Evolutionary conservation across 805 yeast genomes (phyloP).

Genomic region (Candida ipomoeae): DNA sequence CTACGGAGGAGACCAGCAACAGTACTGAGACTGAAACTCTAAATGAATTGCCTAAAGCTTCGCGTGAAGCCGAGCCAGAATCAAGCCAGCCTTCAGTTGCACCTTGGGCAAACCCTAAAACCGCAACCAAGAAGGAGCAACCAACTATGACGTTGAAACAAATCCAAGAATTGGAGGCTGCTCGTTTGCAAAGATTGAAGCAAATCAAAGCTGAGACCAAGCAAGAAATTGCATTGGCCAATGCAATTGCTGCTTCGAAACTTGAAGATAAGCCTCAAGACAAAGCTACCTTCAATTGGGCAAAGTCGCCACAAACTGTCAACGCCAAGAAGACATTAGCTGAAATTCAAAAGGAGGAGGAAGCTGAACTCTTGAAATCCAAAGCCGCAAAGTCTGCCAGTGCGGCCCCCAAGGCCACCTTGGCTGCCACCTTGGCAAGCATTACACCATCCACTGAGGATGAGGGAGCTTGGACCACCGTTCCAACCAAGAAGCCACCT

Average conservation of each 20-base stretch:
- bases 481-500: conserved; percentile 33
- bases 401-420: conserved; percentile 28
- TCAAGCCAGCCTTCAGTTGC: conserved; percentile 29
- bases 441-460: conserved; percentile 24
- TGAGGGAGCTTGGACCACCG: conserved; percentile 40
- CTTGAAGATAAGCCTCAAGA: conserved; percentile 23
- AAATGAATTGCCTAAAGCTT: background rate
- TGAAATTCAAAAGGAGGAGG: conserved; percentile 61
- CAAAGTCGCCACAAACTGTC: conserved; percentile 18
- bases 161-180: conserved; percentile 49
- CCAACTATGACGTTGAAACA: conserved; percentile 48
- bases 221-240: conserved; percentile 20
- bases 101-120: conserved; percentile 48
- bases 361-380: conserved; percentile 30
- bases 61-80: background rate
- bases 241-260: conserved; percentile 20
- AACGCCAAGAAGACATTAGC: conserved; percentile 49
- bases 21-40: background rate
- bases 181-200: conserved; percentile 35
- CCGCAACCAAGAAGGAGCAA: conserved; percentile 10
- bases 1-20: background rate
- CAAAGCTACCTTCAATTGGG: conserved; percentile 42
- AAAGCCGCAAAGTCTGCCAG: conserved; percentile 21
- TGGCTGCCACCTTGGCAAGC: conserved; percentile 33
- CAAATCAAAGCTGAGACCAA: conserved; percentile 36